Base-by-base conservation (phyloP, 768 basidiomycete genomes). In the Tulasnella sp. region DNA sequence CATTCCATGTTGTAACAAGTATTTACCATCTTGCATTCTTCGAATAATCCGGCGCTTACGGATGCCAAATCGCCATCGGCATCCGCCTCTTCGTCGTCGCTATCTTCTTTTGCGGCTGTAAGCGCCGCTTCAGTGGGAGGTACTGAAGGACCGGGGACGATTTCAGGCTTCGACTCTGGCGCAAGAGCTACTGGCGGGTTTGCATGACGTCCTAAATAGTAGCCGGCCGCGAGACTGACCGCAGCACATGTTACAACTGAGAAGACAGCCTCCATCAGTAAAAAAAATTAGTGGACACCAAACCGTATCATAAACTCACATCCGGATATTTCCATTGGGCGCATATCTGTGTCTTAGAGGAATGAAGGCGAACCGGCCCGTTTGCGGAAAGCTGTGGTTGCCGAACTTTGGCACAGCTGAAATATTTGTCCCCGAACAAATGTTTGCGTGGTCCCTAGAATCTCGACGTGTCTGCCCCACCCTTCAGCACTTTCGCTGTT, bases 1-100 rank as follows among this genome's bases (percentile, higher is more conserved):
- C 71, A 16, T 7, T 32, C 51, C n/a, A 71, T 26, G n/a, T 9
- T 18, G 20, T 2, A 46, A 79, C 72, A 35, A 11, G 15, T 16
- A n/a, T 18, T 48, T 82, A 88, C 89, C 84, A 92, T 84, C 83
- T 91, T 91, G 84, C 88, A 90, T 77, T 88, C 87, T 74, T 91
- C 91, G 18, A 82, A 78, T 70, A 81, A 78, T 26, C 84, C 84
- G 46, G 86, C 80, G 69, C 81, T 80, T 67, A 84, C 78, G 74
- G 82, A 71, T 13, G 77, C 81, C 70, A 84, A 74, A 75, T 81
- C 80, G 39, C 29, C 35, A 37, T 61, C 82, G 20, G 79, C 80
- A 48, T 77, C 80, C 37, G 81, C 82, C 79, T 83, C 83, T 35
- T 85, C 85, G 18, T 80, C 81, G 70, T 83, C 83, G 6, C 77